Percentiles rank a stretch among this genome's conserved stretches.
Conservation (phyloP, 345 rosid genomes). For the Aquilaria yunnanensis region DNA sequence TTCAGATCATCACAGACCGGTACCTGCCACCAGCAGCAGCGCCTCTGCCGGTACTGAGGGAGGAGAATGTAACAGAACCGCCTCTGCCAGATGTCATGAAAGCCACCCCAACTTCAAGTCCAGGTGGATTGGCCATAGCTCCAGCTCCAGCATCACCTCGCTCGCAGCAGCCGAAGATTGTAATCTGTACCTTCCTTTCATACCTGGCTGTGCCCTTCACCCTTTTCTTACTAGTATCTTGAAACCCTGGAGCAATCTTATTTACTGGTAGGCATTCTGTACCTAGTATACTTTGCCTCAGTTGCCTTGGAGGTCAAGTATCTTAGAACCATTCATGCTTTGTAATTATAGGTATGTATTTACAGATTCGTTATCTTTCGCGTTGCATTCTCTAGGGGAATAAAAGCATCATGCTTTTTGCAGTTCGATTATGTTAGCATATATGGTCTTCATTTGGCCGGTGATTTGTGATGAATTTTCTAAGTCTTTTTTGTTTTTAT, state of each 20-base stretch:
- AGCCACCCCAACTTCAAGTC: constrained; percentile 14
- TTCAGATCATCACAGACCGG: constrained; percentile 6
- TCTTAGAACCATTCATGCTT: too few species aligned
- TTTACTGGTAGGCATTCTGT: too few species aligned
- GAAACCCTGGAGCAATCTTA: constrained; percentile 5
- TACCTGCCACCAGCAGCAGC: constrained; percentile 59
- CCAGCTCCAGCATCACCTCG: constrained; percentile 14
- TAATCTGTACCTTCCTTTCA: constrained; percentile 30
- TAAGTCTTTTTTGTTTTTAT: too few species aligned
- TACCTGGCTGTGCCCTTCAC: constrained; percentile 30
- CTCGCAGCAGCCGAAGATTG: constrained; percentile 39
- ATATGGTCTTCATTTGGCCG: too few species aligned
- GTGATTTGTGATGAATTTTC: too few species aligned
- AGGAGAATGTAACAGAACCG: constrained; percentile 48
- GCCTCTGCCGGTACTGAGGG: constrained; percentile 53
- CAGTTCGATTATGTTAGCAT: too few species aligned
- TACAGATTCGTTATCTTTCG: too few species aligned
- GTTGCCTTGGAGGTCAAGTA: too few species aligned
- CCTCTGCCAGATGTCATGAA: constrained; percentile 48
- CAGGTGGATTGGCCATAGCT: constrained; percentile 18
- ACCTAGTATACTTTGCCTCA: too few species aligned
- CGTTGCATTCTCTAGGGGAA: too few species aligned
- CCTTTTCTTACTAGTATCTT: constrained; percentile 21
- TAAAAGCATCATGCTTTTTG: too few species aligned
- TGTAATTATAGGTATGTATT: too few species aligned